Evolutionary conservation across 2,329 filamentous ascomycete genomes (phyloP), one percentile per base, ranked within the genome.

Genomic region (Penicillium sp.): DNA sequence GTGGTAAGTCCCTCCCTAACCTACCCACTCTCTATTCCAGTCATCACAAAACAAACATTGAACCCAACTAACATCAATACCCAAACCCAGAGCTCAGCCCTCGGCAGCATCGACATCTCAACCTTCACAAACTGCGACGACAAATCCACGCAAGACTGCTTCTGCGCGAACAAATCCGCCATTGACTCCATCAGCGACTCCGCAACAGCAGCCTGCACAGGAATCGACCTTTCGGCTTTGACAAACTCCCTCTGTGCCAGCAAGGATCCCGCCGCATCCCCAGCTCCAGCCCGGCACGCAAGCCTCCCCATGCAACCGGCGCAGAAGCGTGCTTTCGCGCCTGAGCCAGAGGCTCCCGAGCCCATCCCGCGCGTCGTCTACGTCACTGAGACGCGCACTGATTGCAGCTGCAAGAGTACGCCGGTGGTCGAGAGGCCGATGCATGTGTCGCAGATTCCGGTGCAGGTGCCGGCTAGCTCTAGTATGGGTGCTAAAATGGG

Each of bases 381-480:
- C 16, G 56, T 61, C 14, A 62, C 59, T 12, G 53, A 59, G 42
- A 61, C 58, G 1, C 50, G 39, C 41, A 59, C 54, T 8, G 54
- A 60, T 9, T 62, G 55, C 40, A 48, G 41, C 38, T 62, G 59
- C 55, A 58, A 54, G 50, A 44, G 46, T 39, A 56, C 50, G 2
- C 27, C 43, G 9, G 33, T 29, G 1, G 28, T 38, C 2, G 19
- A 41, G 35, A 22, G 19, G 8, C 35, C 35, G 0, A 25, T 36
- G 9, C n/a, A n/a, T n/a, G n/a, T n/a, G n/a, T n/a, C n/a, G n/a
- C n/a, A n/a, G n/a, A n/a, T n/a, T n/a, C n/a, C n/a, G n/a, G n/a
- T 61, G 2, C 2, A 54, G 16, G 51, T 61, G 1, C 59, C 59
- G 2, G 33, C 48, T n/a, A n/a, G n/a, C 5, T 46, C 44, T 11